Evolutionary conservation across 495 filamentous ascomycete species (phyloP), one percentile per base, ranked within the genome.

Genomic region (Parmelia sp.): DNA sequence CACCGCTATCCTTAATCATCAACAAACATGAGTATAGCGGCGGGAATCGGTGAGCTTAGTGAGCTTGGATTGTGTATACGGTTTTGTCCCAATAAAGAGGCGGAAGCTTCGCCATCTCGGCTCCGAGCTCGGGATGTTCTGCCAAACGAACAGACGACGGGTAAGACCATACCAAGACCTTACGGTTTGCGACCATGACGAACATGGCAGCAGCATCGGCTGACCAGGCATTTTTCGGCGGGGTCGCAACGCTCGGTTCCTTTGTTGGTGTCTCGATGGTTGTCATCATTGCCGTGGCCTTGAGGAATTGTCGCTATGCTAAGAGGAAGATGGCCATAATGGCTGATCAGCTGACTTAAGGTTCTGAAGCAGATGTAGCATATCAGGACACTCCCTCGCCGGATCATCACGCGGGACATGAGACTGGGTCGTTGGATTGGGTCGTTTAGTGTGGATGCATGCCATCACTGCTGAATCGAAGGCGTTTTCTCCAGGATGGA

Each of bases 401-500:
- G 27, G 49, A 53, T 19, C 27, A 53, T 53, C 49, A 12, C 7
- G 49, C 49, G 49, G 31, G 49, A 29, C 49, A 29, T 19, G 49
- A 53, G 25, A 25, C 49, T 53, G 49, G 49, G 14, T 53, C 29
- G 4, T 53, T 53, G n/a, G n/a, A n/a, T n/a, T 53, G 49, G 49
- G 14, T 53, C 29, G 4, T 53, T 53, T 53, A 25, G 15, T 15
- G 49, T 25, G 25, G 25, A 53, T 17, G 25, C 25, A 31, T 53
- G 49, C 27, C 29, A 25, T 53, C 25, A 31, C 27, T 53, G 49
- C 27, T 53, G 27, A 53, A 0, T 31, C 49, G 27, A 17, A 31
- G 19, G 11, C 27, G 6, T 53, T 14, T 17, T 23, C 27, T 53
- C 31, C 27, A 25, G 27, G 14, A 51, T 29, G 47, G 31, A 1